Conservation (phyloP, 2,329 filamentous ascomycete species). For the Claviceps monticola region DNA sequence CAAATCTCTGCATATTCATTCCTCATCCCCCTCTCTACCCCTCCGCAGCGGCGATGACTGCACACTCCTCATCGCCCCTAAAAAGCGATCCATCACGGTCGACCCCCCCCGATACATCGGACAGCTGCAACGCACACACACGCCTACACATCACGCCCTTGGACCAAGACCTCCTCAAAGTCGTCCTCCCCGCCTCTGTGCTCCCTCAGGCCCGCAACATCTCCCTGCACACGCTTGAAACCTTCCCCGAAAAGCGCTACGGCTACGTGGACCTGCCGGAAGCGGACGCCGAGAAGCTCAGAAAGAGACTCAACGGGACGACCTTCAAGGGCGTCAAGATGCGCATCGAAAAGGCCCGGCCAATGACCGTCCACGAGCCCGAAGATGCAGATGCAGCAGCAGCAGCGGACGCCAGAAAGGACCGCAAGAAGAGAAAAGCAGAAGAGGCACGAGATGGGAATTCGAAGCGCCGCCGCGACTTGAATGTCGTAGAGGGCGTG, state of each 20-base stretch:
- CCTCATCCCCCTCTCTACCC: neutral
- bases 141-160: constrained; percentile 78
- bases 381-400: neutral
- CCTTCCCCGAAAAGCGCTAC: constrained; percentile 82
- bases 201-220: constrained; percentile 58
- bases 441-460: constrained; percentile 10
- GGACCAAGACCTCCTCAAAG: constrained; percentile 56
- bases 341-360: constrained; percentile 63
- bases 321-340: constrained; percentile 77
- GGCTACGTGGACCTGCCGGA: constrained; percentile 75
- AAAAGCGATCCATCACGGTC: neutral
- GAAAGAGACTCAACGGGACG: constrained; percentile 78
- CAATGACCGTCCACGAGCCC: neutral
- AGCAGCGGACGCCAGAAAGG: constrained; percentile 5
- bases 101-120: neutral
- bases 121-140: constrained; percentile 9
- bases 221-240: constrained; percentile 75
- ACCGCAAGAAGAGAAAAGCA: constrained; percentile 15
- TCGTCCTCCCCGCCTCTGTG: constrained; percentile 56
- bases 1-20: no score
- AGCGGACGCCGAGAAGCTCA: constrained; percentile 77
- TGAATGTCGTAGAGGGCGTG: constrained; percentile 47
- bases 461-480: constrained; percentile 37
- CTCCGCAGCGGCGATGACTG: neutral
- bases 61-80: neutral